Conservation (phyloP, 179 eudicot genomes). For the Camellia oleifera region DNA sequence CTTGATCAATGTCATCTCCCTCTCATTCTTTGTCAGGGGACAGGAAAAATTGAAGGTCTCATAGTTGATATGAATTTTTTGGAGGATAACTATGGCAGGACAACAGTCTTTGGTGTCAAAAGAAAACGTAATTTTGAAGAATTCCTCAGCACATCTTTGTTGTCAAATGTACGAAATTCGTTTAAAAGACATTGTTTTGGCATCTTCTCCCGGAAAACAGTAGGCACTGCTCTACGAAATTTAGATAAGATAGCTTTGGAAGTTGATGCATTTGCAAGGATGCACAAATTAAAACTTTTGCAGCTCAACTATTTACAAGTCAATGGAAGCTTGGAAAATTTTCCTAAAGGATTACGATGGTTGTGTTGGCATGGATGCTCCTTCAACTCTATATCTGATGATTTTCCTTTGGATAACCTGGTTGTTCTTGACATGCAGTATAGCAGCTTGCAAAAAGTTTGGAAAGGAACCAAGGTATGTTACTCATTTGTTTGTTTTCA, state of each 20-base stretch:
- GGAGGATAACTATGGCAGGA: background rate
- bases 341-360: no score
- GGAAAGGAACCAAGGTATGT: no score
- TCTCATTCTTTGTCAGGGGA: slow-evolving; percentile 4
- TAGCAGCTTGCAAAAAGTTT: no score
- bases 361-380: slow-evolving; percentile 11
- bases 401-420: background rate
- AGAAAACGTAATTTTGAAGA: background rate
- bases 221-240: background rate
- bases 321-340: no score
- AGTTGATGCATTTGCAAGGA: slow-evolving; percentile 1
- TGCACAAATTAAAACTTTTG: background rate
- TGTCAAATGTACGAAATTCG: no score
- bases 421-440: no score
- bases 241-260: background rate
- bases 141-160: no score
- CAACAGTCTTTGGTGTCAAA: background rate
- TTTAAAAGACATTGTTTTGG: no score
- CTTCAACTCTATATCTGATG: background rate
- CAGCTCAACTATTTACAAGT: no score
- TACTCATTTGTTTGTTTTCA: no score
- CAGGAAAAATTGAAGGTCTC: slow-evolving; percentile 15
- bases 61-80: background rate
- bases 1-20: background rate
- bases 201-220: no score